phyloP scores from a whole-genome alignment of 352 stramenopile species.

The Phytopythium delawarense region DNA sequence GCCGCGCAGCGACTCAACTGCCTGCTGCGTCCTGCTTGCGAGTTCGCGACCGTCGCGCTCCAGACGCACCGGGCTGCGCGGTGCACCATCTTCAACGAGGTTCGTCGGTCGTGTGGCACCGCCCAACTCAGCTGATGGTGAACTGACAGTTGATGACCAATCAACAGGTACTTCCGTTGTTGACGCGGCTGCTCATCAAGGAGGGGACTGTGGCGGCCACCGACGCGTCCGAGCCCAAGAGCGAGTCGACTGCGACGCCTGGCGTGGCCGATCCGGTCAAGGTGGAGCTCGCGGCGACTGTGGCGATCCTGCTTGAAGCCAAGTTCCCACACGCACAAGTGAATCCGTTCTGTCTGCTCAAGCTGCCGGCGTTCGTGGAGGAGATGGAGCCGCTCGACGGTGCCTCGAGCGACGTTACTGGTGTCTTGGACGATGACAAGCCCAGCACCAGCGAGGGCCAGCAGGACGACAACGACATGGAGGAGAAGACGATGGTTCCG shows the following conservation, averaged over 20 bases:
- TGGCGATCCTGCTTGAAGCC: slow-evolving; percentile 54
- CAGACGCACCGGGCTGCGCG: slow-evolving; percentile 51
- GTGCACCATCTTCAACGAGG: slow-evolving; percentile 41
- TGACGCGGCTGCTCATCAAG: slow-evolving; percentile 34
- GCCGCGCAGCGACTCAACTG: slow-evolving; percentile 28
- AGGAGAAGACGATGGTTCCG: slow-evolving; percentile 21
- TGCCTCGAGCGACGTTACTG: background rate
- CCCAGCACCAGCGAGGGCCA: background rate
- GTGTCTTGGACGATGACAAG: slow-evolving; percentile 1
- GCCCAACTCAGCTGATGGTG: background rate
- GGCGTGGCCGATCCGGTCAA: slow-evolving; percentile 38
- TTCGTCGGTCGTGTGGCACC: background rate
- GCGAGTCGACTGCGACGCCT: background rate
- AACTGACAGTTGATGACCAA: background rate
- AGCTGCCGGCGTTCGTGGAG: slow-evolving; percentile 53
- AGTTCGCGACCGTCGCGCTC: slow-evolving; percentile 54
- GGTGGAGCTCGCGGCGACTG: slow-evolving; percentile 45
- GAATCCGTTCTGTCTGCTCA: slow-evolving; percentile 51
- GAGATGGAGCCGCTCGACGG: slow-evolving; percentile 34
- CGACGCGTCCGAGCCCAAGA: slow-evolving; percentile 6
- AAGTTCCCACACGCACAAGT: slow-evolving; percentile 27
- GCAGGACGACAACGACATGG: slow-evolving; percentile 23
- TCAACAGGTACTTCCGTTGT: slow-evolving; percentile 33
- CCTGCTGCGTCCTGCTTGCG: slow-evolving; percentile 54
- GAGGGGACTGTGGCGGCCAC: slow-evolving; percentile 10